Percentiles rank a stretch among this genome's conserved stretches.
phyloP scores from a whole-genome alignment of 352 stramenopile genomes.

The Pythium pectinolyticum region DNA sequence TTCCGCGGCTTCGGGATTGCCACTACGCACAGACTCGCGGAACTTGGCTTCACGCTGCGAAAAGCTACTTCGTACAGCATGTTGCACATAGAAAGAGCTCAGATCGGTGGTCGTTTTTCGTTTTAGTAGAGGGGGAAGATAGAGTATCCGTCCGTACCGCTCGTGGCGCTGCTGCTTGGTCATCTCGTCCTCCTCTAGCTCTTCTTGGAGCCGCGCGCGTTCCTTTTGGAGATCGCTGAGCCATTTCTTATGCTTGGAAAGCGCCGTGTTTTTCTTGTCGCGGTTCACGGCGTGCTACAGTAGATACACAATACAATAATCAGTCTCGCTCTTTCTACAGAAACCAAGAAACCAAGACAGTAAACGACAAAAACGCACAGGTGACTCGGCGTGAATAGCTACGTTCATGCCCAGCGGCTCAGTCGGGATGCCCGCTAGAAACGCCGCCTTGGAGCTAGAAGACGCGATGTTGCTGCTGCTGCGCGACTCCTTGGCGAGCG shows the following conservation, averaged over 20 bases:
- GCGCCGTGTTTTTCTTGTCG: constrained; percentile 90
- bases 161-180: constrained; percentile 68
- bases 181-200: constrained; percentile 73
- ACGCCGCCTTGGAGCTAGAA: constrained; percentile 67
- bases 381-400: constrained; percentile 68
- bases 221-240: constrained; percentile 92
- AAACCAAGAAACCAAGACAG: not conserved
- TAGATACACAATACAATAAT: not conserved
- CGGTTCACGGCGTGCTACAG: constrained; percentile 73
- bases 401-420: constrained; percentile 81
- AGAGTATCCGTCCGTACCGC: constrained; percentile 28
- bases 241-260: constrained; percentile 94
- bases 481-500: constrained; percentile 54
- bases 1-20: constrained; percentile 23
- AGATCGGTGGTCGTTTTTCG: not conserved
- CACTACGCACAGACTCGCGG: constrained; percentile 57
- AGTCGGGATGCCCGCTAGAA: constrained; percentile 65
- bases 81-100: constrained; percentile 2
- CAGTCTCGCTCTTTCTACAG: too few relatives aligned
- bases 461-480: constrained; percentile 36
- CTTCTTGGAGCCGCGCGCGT: constrained; percentile 78
- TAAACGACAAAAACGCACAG: constrained; percentile 31
- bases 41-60: constrained; percentile 75
- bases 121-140: not conserved
- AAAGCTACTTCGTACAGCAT: constrained; percentile 40